phyloP scores from a whole-genome alignment of 495 filamentous ascomycete genomes.

The Daldinia bambusicola region DNA sequence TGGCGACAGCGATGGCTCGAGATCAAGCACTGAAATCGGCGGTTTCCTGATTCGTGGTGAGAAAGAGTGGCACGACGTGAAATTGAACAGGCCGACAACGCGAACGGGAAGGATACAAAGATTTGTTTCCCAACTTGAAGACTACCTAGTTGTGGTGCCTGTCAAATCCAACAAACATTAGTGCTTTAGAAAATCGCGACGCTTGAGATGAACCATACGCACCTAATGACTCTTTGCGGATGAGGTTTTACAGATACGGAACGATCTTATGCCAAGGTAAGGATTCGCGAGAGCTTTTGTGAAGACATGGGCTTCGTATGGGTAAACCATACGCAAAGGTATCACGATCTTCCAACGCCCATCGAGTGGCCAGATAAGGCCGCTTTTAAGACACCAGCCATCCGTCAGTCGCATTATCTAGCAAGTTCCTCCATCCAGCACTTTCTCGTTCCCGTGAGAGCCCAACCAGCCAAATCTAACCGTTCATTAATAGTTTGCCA shows the following conservation, averaged over 20 bases:
- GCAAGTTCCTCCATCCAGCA: conserved; percentile 21
- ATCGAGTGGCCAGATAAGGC: conserved; percentile 61
- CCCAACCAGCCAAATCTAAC: background rate
- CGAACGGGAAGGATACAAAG: conserved; percentile 28
- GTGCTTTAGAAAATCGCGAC: conserved; percentile 56
- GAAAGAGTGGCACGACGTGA: conserved; percentile 52
- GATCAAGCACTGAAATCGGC: conserved; percentile 56
- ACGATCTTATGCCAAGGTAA: conserved; percentile 56
- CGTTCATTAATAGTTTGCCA: conserved; percentile 49
- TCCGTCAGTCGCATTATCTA: conserved; percentile 59
- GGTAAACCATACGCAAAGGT: conserved; percentile 56
- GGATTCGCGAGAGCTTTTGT: conserved; percentile 5
- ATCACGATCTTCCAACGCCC: conserved; percentile 58
- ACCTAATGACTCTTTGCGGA: conserved; percentile 60
- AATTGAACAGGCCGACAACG: conserved; percentile 35
- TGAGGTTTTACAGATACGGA: conserved; percentile 55
- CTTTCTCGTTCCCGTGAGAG: no score
- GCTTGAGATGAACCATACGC: conserved; percentile 58
- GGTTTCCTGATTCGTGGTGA: conserved; percentile 54
- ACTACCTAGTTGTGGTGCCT: background rate
- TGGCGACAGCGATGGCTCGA: conserved; percentile 49
- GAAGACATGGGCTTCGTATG: conserved; percentile 61
- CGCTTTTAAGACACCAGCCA: conserved; percentile 59
- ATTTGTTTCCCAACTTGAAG: conserved; percentile 32
- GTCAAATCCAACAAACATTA: conserved; percentile 26